Conservation (phyloP, 345 rosid genomes). For the Raphanus raphanistrum region DNA sequence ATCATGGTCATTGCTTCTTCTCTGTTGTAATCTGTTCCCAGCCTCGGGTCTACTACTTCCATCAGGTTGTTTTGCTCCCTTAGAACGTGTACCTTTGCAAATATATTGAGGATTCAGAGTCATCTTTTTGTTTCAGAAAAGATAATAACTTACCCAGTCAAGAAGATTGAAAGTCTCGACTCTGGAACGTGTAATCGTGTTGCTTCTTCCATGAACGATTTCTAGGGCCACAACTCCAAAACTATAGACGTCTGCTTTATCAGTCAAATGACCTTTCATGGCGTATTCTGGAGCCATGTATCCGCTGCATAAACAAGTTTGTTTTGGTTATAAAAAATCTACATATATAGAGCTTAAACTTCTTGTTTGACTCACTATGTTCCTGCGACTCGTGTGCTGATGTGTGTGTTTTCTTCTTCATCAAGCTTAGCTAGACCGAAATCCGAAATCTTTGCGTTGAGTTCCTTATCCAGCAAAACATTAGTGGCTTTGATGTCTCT, state of each 20-base stretch:
- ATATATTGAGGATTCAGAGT: background rate
- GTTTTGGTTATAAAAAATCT: background rate
- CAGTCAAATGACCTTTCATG: constrained; percentile 48
- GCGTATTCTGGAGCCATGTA: constrained; percentile 59
- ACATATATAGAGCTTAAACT: background rate
- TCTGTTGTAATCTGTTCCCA: constrained; percentile 46
- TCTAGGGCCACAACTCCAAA: constrained; percentile 50
- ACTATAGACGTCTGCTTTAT: constrained; percentile 53
- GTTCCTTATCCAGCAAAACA: constrained; percentile 46
- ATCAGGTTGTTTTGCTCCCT: constrained; percentile 44
- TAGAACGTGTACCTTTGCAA: constrained; percentile 40
- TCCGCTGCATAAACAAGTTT: constrained; percentile 29
- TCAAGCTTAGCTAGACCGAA: constrained; percentile 54
- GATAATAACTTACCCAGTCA: constrained; percentile 42
- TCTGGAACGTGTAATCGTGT: constrained; percentile 36
- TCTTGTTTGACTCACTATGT: constrained; percentile 38
- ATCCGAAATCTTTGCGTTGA: constrained; percentile 49
- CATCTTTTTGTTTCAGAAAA: background rate
- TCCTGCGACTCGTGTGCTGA: constrained; percentile 54
- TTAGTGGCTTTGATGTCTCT: constrained; percentile 56
- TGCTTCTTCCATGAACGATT: constrained; percentile 49
- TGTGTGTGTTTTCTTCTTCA: constrained; percentile 52
- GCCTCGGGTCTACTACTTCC: constrained; percentile 49
- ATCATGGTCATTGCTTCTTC: constrained; percentile 49
- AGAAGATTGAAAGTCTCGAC: constrained; percentile 46